These are phyloP conservation scores for Penicillium italicum DNA, from an alignment of 2,329 filamentous ascomycete genomes.

Conservation along the genomic window DNA sequence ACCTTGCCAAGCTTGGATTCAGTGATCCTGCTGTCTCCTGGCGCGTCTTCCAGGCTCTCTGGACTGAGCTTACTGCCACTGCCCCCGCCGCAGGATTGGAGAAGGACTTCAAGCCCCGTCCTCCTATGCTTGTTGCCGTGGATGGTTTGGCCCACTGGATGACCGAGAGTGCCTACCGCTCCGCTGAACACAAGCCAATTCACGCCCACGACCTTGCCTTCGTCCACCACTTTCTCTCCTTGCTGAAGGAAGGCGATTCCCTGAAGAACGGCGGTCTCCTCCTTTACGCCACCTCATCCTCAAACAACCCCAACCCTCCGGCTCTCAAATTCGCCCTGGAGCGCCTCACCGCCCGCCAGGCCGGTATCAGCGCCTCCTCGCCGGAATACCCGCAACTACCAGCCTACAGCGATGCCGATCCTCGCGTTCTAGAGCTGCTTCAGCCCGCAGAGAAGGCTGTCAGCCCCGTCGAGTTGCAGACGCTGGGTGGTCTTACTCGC, in stretches of 20 bases:
- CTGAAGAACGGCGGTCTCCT: constrained; percentile 74
- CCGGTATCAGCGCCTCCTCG: constrained; percentile 34
- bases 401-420: constrained; percentile 53
- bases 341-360: constrained; percentile 46
- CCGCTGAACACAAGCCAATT: constrained; percentile 65
- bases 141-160: constrained; percentile 82
- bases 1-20: constrained; percentile 65
- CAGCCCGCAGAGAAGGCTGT: constrained; percentile 29
- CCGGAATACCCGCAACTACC: constrained; percentile 47
- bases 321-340: constrained; percentile 66
- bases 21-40: constrained; percentile 74
- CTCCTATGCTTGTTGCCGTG: constrained; percentile 68
- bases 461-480: constrained; percentile 46
- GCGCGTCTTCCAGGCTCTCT: constrained; percentile 75
- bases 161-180: constrained; percentile 71
- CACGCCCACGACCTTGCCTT: constrained; percentile 83
- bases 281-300: constrained; percentile 68
- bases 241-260: constrained; percentile 49
- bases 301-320: constrained; percentile 62
- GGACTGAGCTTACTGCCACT: constrained; percentile 67
- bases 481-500: constrained; percentile 66
- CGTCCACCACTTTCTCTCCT: constrained; percentile 69
- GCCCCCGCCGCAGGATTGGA: constrained; percentile 43
- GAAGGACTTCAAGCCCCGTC: constrained; percentile 47
- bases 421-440: constrained; percentile 49